Evolutionary conservation across 768 basidiomycete genomes (phyloP).

Genomic region (Zangia roseola): DNA sequence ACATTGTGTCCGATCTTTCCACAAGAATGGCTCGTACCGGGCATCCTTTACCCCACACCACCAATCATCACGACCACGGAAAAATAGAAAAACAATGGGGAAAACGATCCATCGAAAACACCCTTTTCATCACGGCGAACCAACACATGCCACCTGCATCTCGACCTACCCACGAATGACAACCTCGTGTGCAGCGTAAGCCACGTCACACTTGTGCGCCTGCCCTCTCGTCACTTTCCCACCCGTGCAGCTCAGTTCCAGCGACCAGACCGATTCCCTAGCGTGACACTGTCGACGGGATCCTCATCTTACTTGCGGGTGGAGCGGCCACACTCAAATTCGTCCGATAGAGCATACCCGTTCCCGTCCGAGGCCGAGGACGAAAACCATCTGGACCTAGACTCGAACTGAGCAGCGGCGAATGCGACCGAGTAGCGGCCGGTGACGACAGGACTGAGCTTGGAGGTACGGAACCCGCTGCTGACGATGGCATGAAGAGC

Average conservation of each 20-base stretch:
- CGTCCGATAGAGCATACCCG: slow-evolving; percentile 66
- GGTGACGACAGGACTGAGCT: slow-evolving; percentile 14
- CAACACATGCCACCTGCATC: slow-evolving; percentile 7
- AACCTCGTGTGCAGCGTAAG: slow-evolving; percentile 6
- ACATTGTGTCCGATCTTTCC: background rate
- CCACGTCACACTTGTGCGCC: background rate
- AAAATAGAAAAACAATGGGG: background rate
- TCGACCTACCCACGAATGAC: slow-evolving; percentile 9
- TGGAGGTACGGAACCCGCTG: background rate
- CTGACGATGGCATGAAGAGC: slow-evolving; percentile 11
- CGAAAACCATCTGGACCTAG: slow-evolving; percentile 22
- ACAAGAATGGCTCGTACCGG: slow-evolving; percentile 14
- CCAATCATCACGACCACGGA: slow-evolving; percentile 2
- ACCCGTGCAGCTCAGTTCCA: background rate
- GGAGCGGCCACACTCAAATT: slow-evolving; percentile 16
- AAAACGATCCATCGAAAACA: slow-evolving; percentile 5
- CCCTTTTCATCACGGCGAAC: slow-evolving; percentile 4
- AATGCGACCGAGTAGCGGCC: slow-evolving; percentile 15
- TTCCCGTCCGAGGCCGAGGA: slow-evolving; percentile 60
- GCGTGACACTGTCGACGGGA: slow-evolving; percentile 24
- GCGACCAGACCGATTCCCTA: slow-evolving; percentile 6
- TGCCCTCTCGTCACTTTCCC: slow-evolving; percentile 3
- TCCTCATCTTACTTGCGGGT: slow-evolving; percentile 40
- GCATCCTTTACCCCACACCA: background rate
- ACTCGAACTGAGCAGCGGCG: slow-evolving; percentile 17